A percentile compares a stretch with the other conserved stretches of the same genome.
Evolutionary conservation across 2,329 filamentous ascomycete genomes (phyloP).

Genomic region (Penicillium sp.): DNA sequence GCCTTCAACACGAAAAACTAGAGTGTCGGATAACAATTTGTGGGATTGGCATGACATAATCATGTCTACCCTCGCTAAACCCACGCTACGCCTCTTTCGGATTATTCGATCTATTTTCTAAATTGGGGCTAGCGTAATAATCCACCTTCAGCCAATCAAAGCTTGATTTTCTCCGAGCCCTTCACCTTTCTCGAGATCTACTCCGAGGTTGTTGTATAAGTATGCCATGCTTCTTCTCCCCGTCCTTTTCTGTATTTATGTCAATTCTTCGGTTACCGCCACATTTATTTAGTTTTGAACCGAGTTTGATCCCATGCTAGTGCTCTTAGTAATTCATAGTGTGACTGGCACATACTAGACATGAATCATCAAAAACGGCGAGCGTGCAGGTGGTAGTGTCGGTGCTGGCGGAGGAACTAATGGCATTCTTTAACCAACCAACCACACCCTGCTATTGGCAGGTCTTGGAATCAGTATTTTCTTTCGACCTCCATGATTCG

Average conservation of each 20-base stretch:
- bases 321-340: not conserved
- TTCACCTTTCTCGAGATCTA: not conserved
- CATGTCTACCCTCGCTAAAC: slow-evolving; percentile 25
- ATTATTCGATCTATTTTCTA: not conserved
- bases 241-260: not conserved
- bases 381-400: not conserved
- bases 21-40: slow-evolving; percentile 11
- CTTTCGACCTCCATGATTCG: not conserved
- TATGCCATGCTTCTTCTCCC: not conserved
- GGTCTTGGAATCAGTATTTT: too few relatives aligned
- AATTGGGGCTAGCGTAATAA: not conserved
- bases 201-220: not conserved
- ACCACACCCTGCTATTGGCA: not conserved
- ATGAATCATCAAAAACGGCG: not conserved
- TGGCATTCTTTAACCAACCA: not conserved
- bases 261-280: too few relatives aligned
- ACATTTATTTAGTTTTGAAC: not conserved
- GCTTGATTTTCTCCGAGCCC: not conserved
- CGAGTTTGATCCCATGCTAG: not conserved
- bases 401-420: not conserved
- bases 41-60: slow-evolving; percentile 9
- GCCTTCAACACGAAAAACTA: slow-evolving; percentile 15
- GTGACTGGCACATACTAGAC: not conserved
- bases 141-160: not conserved
- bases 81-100: not conserved